Conservation (phyloP, 345 rosid species). For the Ceriops tagal region DNA sequence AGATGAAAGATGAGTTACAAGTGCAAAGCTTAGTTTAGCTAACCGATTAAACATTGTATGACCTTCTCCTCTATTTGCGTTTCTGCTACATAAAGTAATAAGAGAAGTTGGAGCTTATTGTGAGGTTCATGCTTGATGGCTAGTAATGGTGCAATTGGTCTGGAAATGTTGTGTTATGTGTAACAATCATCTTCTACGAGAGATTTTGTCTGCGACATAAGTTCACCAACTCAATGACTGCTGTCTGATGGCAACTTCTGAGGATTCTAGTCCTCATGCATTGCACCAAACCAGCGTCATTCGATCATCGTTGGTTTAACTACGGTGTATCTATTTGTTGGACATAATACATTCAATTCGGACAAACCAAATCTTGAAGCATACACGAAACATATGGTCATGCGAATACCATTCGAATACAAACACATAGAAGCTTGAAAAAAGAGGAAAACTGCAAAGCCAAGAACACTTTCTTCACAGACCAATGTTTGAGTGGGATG, state of each 20-base stretch:
- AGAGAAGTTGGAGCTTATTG: background rate
- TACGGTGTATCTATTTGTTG: too few relatives aligned
- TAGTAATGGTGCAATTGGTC: background rate
- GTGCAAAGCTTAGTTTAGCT: background rate
- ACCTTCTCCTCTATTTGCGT: slow-evolving; percentile 13
- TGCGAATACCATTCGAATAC: too few relatives aligned
- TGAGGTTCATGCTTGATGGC: slow-evolving; percentile 12
- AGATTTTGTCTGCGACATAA: background rate
- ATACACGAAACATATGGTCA: too few relatives aligned
- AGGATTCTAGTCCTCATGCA: slow-evolving; percentile 1
- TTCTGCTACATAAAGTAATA: slow-evolving; percentile 6
- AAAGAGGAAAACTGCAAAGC: background rate
- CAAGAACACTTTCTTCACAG: too few relatives aligned
- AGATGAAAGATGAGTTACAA: too few relatives aligned
- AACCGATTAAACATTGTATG: slow-evolving; percentile 24
- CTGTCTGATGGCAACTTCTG: too few relatives aligned
- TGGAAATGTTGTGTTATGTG: too few relatives aligned
- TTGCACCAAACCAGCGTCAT: background rate
- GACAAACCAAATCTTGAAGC: too few relatives aligned
- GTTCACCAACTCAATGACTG: too few relatives aligned
- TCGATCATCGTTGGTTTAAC: too few relatives aligned
- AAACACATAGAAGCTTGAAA: background rate
- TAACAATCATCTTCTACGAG: too few relatives aligned
- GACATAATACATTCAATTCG: too few relatives aligned
- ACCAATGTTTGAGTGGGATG: background rate